These are phyloP conservation scores for Ustilago crameri DNA, from an alignment of 1,284 basidiomycete genomes.

Conservation along the genomic window DNA sequence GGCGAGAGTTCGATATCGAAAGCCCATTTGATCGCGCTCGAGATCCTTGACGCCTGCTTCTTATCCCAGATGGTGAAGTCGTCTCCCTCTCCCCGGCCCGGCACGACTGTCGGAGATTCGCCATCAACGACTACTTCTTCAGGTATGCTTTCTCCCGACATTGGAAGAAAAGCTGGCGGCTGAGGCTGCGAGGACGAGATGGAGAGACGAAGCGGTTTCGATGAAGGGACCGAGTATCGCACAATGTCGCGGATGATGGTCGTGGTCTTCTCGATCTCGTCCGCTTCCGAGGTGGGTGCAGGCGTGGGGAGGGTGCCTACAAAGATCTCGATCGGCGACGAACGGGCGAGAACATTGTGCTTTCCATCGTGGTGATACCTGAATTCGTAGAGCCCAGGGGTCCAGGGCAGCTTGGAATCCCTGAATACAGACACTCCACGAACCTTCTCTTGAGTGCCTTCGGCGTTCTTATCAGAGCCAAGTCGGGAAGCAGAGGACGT, in stretches of 20 bases:
- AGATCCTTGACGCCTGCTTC: conserved; percentile 86
- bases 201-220: conserved; percentile 17
- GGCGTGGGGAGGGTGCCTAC: conserved; percentile 78
- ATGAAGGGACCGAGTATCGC: conserved; percentile 54
- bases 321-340: conserved; percentile 86
- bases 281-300: conserved; percentile 69
- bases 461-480: neutral
- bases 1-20: conserved; percentile 88
- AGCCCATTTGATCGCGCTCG: conserved; percentile 78
- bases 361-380: conserved; percentile 74
- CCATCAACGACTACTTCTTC: neutral
- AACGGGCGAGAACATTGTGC: conserved; percentile 90
- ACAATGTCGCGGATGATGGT: conserved; percentile 77
- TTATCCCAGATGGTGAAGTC: conserved; percentile 95
- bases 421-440: conserved; percentile 66
- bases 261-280: conserved; percentile 71
- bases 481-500: neutral
- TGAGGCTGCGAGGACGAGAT: conserved; percentile 13
- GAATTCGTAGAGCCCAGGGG: conserved; percentile 86
- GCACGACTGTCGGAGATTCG: conserved; percentile 5
- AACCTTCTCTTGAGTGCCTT: neutral
- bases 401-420: conserved; percentile 78
- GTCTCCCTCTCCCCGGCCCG: conserved; percentile 75
- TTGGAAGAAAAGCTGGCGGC: neutral
- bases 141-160: neutral